phyloP scores from a whole-genome alignment of 2,329 filamentous ascomycete genomes.

The Torrubiellomyces zombiae region DNA sequence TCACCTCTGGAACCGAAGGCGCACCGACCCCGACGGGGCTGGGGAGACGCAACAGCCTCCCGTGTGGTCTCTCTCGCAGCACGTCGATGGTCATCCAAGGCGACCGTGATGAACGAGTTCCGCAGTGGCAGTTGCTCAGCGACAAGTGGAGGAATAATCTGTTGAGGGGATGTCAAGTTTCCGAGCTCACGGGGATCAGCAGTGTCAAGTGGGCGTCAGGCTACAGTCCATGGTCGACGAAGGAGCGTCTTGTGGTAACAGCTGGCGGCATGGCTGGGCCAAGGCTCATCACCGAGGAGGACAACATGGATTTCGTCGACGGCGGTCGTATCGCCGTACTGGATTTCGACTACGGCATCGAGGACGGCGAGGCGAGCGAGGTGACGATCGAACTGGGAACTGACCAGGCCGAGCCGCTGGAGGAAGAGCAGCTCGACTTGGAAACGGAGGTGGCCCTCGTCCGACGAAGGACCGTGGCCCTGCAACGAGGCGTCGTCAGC shows the following conservation, averaged over 20 bases:
- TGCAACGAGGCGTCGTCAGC: constrained; percentile 33
- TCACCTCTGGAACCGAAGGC: neutral
- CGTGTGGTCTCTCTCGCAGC: constrained; percentile 14
- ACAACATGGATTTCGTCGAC: constrained; percentile 60
- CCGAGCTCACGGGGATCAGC: constrained; percentile 47
- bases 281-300: constrained; percentile 45
- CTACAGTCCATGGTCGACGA: constrained; percentile 27
- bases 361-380: constrained; percentile 37
- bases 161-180: constrained; percentile 48
- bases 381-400: constrained; percentile 61
- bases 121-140: constrained; percentile 53
- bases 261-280: constrained; percentile 51
- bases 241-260: constrained; percentile 49
- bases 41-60: constrained; percentile 14
- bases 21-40: constrained; percentile 9
- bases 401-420: constrained; percentile 48
- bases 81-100: constrained; percentile 15
- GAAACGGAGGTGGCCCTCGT: constrained; percentile 68
- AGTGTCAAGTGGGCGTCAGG: constrained; percentile 56
- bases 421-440: constrained; percentile 58
- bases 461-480: constrained; percentile 54
- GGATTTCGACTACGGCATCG: constrained; percentile 51
- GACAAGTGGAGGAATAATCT: constrained; percentile 56
- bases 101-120: constrained; percentile 23
- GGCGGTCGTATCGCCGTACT: constrained; percentile 57